Percentiles rank a stretch among this genome's conserved stretches.
Evolutionary conservation across 164 flowering plant genomes (phyloP).

Genomic region (Buxus sempervirens): DNA sequence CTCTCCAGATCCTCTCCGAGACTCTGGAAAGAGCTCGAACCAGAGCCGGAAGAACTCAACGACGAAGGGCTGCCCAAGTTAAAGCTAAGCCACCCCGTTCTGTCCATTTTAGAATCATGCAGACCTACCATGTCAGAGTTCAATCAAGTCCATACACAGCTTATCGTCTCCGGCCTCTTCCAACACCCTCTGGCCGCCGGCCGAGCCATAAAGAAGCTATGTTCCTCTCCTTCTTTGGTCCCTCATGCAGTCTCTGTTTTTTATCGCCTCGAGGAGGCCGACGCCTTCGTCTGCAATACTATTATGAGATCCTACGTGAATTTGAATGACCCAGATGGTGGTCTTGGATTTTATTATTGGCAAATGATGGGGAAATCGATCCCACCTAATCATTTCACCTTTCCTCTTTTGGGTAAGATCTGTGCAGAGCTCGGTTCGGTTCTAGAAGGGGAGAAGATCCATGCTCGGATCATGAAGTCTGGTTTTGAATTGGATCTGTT

Average conservation of each 20-base stretch:
- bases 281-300: constrained; percentile 62
- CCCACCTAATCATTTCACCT: constrained; percentile 52
- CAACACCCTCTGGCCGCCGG: constrained; percentile 46
- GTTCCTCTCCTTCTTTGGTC: constrained; percentile 23
- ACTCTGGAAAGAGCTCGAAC: constrained; percentile 24
- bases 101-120: constrained; percentile 46
- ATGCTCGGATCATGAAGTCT: constrained; percentile 33
- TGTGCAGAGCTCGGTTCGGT: constrained; percentile 40
- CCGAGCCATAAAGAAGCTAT: constrained; percentile 51
- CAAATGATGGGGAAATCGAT: constrained; percentile 34
- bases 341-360: constrained; percentile 36
- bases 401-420: constrained; percentile 50
- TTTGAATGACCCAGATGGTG: constrained; percentile 31
- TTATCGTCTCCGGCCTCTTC: constrained; percentile 43
- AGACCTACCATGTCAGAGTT: constrained; percentile 17
- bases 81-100: constrained; percentile 39
- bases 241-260: constrained; percentile 37
- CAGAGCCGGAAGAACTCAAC: constrained; percentile 6
- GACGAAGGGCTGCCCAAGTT: constrained; percentile 13
- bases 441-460: constrained; percentile 48
- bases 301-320: constrained; percentile 45
- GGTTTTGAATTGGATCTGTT: constrained; percentile 58
- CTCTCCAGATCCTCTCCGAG: constrained; percentile 32
- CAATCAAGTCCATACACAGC: constrained; percentile 52
- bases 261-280: constrained; percentile 37